These are phyloP conservation scores for Tolypocladium ophioglossoides DNA, from an alignment of 2,329 filamentous ascomycete genomes.

Conservation along the genomic window DNA sequence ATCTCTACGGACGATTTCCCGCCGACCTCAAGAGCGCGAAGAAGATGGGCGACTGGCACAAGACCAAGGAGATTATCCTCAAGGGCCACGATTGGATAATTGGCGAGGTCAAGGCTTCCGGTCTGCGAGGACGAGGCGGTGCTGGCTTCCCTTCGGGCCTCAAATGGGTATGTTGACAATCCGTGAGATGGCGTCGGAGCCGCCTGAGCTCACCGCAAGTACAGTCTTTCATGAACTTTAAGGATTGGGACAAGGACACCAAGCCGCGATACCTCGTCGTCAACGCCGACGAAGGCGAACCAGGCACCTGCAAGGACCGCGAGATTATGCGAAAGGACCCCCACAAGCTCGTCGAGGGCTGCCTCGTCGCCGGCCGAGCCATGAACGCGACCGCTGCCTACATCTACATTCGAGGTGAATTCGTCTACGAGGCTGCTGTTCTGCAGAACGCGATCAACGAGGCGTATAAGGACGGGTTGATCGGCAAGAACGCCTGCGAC, in stretches of 20 bases:
- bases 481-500: constrained; percentile 96
- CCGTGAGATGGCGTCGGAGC: no score
- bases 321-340: constrained; percentile 99
- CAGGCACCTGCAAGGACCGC: constrained; percentile 97
- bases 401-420: constrained; percentile 99
- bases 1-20: constrained; percentile 89
- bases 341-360: constrained; percentile 97
- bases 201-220: not conserved
- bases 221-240: constrained; percentile 99
- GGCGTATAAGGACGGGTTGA: constrained; percentile 86
- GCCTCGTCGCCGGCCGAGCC: constrained; percentile 85
- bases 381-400: constrained; percentile 99
- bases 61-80: constrained; percentile 94
- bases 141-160: constrained; percentile 95
- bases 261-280: constrained; percentile 96
- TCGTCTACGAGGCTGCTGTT: constrained; percentile 89
- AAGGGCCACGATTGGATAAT: constrained; percentile 99
- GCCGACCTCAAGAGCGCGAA: constrained; percentile 86
- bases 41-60: constrained; percentile 99
- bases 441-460: constrained; percentile 95
- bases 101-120: constrained; percentile 91
- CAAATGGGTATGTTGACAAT: constrained; percentile 73
- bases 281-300: constrained; percentile 97
- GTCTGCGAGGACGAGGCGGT: constrained; percentile 88
- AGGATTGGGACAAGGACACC: constrained; percentile 96